These are phyloP conservation scores for Pleurotus cornucopiae DNA, from an alignment of 768 basidiomycete species.

Conservation along the genomic window DNA sequence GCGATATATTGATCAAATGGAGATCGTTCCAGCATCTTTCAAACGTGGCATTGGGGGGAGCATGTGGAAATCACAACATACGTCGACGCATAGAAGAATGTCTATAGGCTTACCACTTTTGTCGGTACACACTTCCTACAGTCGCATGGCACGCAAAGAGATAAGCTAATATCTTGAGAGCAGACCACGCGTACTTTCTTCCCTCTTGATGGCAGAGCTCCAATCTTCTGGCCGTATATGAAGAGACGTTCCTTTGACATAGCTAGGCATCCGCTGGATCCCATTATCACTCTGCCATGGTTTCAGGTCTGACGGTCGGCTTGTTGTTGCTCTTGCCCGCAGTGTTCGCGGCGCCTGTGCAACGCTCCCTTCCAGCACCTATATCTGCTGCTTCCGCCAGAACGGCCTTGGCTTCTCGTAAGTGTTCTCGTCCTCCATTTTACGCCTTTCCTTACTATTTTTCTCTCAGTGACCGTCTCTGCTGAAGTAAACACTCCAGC, in stretches of 20 bases:
- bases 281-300: neutral
- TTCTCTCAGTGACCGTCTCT: conserved; percentile 30
- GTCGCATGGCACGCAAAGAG: conserved; percentile 1
- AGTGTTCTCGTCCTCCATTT: neutral
- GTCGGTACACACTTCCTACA: conserved; percentile 1
- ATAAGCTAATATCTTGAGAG: neutral
- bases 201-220: neutral
- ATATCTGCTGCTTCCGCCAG: conserved; percentile 8
- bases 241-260: neutral
- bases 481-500: conserved; percentile 38
- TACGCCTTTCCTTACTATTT: neutral
- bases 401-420: conserved; percentile 8
- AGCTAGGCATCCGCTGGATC: neutral
- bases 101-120: neutral
- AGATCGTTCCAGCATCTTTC: conserved; percentile 28
- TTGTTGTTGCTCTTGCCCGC: neutral
- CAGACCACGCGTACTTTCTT: neutral
- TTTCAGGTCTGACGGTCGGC: neutral
- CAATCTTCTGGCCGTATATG: neutral
- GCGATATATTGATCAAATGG: conserved; percentile 74
- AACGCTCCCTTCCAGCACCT: conserved; percentile 8
- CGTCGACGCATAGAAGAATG: conserved; percentile 3
- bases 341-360: conserved; percentile 3
- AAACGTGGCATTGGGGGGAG: neutral
- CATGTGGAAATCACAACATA: conserved; percentile 2